Evolutionary conservation across 1,139 yeast genomes (phyloP), one percentile per base, ranked within the genome.

Genomic region (Debaryomycetaceae sp.): DNA sequence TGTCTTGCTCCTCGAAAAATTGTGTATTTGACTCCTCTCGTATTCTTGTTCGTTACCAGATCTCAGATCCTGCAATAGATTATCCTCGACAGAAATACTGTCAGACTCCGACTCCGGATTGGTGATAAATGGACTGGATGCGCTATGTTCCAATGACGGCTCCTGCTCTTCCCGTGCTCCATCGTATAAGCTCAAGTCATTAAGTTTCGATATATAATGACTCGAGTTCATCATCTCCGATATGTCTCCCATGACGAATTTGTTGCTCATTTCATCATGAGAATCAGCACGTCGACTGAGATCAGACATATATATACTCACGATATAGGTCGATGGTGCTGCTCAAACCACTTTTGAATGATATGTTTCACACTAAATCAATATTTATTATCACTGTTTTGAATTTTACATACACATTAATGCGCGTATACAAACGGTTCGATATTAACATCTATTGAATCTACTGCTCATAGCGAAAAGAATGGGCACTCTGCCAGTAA

Each of bases 41-140:
- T 27, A 7, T 11, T 27, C 31, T 27, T 27, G 11, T 7, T 27
- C 31, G 11, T 27, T 27, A 27, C 11, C 11, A 4, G 31, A 4
- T 7, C 31, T 27, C 11, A 27, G 31, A 11, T 11, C 11, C 31
- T 3, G 31, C 11, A 27, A 27, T 27, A 27, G 31, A 4, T 27
- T 11, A 27, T 11, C 31, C 8, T 7, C 11, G 11, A 7, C 31
- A 7, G 31, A 27, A 27, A 27, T 27, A 27, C 4, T 11, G 11
- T 11, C 31, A 27, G 11, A 11, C 11, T 4, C 31, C 43, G 45
- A 11, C 6, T 52, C 62, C 11, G 66, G 69, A 36, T 64, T 54
- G 11, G 68, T 55, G 13, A 66, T 55, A 42, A 67, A 66, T 4
- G 71, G 70, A 46, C 70, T 65, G n/a, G 70, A 66, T 41, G 42